Evolutionary conservation across 1,284 basidiomycete species (phyloP), one percentile per base, ranked within the genome.

Genomic region (Microbotryum violaceum): DNA sequence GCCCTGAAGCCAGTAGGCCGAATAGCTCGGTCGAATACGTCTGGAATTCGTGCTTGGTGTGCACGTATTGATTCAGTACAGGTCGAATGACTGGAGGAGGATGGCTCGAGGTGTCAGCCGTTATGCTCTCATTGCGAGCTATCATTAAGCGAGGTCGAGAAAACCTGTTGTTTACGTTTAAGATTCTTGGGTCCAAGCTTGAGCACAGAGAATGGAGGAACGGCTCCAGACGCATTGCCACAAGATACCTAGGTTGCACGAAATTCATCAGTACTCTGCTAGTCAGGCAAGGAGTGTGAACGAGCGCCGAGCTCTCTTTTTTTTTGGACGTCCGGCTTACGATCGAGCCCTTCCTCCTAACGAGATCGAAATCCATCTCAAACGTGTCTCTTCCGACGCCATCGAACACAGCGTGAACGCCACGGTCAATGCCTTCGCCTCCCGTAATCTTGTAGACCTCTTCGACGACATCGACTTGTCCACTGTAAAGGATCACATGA

Each of bases 351-450:
- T 71, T 73, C 42, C 67, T 49, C 20, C 63, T 23, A 3, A 68
- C 27, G 20, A 71, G 53, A 6, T 70, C 70, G 59, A 72, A 70
- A 56, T 71, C 67, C 16, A 60, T 67, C 1, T 70, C 70, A 57
- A 71, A 88, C 80, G 90, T 93, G 74, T 90, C 88, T 77, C 87
- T 91, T 10, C 94, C 94, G 27, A 98, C 91, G 49, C 93, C 47
- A 74, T 98, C 93, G 72, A 87, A 96, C 45, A 93, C 82, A 12
- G 83, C 92, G 70, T 92, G 81, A 18, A 68, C 68, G 21, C 68
- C 68, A 5, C 64, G 61, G 31, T 68, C 67, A 46, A 67, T 62
- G 10, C 93, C 93, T 70, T 86, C 81, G 2, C 88, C 89, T 56
- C 83, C 82, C 0, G 91, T 93, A 58, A 94, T 84, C 62, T 62